A percentile compares a stretch with the other conserved stretches of the same genome.
phyloP scores from a whole-genome alignment of 345 rosid genomes.

The Murraya koenigii region DNA sequence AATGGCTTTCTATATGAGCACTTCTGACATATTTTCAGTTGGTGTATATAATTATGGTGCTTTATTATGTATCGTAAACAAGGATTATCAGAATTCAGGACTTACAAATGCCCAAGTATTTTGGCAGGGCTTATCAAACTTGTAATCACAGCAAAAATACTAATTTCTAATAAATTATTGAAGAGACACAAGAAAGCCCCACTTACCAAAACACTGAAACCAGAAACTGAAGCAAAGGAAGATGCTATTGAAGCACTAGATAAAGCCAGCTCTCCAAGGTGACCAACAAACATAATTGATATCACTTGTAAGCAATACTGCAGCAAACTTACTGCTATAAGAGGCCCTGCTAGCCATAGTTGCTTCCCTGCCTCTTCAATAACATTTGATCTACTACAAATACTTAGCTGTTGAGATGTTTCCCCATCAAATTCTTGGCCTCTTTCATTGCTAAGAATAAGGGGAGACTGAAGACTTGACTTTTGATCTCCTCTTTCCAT shows the following conservation, averaged over 20 bases:
- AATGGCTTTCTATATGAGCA: not conserved
- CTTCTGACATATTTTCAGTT: not conserved
- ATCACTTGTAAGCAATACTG: conserved; percentile 42
- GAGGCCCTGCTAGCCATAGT: conserved; percentile 40
- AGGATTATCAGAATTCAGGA: too few species aligned
- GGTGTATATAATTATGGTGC: not conserved
- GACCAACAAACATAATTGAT: conserved; percentile 47
- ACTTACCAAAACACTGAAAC: conserved; percentile 43
- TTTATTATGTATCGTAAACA: too few species aligned
- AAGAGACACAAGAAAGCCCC: not conserved
- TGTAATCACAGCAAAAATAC: not conserved
- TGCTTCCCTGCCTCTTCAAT: conserved; percentile 38
- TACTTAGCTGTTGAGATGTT: not conserved
- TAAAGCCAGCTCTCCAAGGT: conserved; percentile 43
- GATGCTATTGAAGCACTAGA: conserved; percentile 47
- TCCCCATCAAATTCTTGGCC: conserved; percentile 9
- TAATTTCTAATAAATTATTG: not conserved
- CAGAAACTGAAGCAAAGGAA: conserved; percentile 46
- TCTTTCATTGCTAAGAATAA: conserved; percentile 16
- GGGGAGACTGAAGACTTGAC: conserved; percentile 13
- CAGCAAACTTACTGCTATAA: conserved; percentile 34
- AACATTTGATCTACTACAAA: not conserved
- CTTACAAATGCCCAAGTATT: too few species aligned
- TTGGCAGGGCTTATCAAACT: not conserved
- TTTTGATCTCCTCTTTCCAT: conserved; percentile 22